Evolutionary conservation across 2,329 filamentous ascomycete species (phyloP).

Genomic region (Proliferodiscus dingleyae): DNA sequence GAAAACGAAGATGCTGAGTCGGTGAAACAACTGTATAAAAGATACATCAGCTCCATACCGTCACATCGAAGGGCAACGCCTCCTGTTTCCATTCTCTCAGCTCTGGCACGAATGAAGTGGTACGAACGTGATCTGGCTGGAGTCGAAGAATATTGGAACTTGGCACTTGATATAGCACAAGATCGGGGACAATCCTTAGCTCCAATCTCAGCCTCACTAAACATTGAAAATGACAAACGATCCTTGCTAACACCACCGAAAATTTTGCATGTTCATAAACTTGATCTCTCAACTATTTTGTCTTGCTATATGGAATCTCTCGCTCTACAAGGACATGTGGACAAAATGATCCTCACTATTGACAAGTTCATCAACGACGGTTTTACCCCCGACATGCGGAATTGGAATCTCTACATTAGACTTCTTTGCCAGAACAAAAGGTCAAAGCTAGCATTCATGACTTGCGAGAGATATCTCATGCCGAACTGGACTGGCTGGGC

Average conservation of each 20-base stretch:
- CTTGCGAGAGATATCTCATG: slow-evolving; percentile 77
- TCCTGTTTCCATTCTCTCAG: slow-evolving; percentile 52
- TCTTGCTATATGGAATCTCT: slow-evolving; percentile 47
- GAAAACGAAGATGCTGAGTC: slow-evolving; percentile 40
- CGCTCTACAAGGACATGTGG: slow-evolving; percentile 47
- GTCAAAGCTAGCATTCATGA: slow-evolving; percentile 61
- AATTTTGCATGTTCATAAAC: slow-evolving; percentile 30
- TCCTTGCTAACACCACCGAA: slow-evolving; percentile 1
- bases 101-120: slow-evolving; percentile 64
- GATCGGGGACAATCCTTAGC: slow-evolving; percentile 35
- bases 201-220: slow-evolving; percentile 8
- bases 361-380: slow-evolving; percentile 51
- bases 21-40: slow-evolving; percentile 50
- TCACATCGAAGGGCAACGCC: slow-evolving; percentile 33
- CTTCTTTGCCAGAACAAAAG: slow-evolving; percentile 56
- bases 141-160: slow-evolving; percentile 62
- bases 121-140: slow-evolving; percentile 52
- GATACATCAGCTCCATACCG: slow-evolving; percentile 44
- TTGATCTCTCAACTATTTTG: slow-evolving; percentile 40
- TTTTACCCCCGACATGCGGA: slow-evolving; percentile 68
- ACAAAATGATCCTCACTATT: slow-evolving; percentile 46
- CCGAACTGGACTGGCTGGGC: slow-evolving; percentile 71
- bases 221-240: slow-evolving; percentile 7
- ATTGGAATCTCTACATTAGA: slow-evolving; percentile 77
- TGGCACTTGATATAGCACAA: slow-evolving; percentile 51